Conservation (phyloP, 345 rosid species). For the Ceriops decandra region DNA sequence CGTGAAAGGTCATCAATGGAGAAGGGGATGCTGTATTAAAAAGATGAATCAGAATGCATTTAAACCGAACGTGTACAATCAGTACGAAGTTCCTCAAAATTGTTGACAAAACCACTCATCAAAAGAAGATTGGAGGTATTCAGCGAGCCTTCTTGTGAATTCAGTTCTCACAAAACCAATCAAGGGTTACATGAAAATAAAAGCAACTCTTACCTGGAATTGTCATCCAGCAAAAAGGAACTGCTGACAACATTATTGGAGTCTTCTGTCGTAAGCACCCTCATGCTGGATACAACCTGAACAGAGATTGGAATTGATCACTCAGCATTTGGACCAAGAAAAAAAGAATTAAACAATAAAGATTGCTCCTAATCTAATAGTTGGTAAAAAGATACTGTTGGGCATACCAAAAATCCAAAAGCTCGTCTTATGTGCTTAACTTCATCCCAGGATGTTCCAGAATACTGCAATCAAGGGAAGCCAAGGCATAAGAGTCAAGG, state of each 20-base stretch:
- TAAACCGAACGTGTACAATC: neutral
- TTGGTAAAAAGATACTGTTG: neutral
- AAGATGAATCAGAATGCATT: constrained; percentile 16
- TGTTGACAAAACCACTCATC: too few relatives aligned
- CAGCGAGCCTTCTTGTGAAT: neutral
- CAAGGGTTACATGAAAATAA: neutral
- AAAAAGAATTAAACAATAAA: neutral
- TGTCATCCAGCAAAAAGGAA: constrained; percentile 94
- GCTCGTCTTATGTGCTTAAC: constrained; percentile 95
- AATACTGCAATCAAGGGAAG: constrained; percentile 52
- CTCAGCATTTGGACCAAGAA: constrained; percentile 8
- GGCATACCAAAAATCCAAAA: constrained; percentile 94
- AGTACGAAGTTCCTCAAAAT: neutral
- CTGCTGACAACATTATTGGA: constrained; percentile 75
- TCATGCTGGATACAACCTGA: constrained; percentile 98
- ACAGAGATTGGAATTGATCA: neutral
- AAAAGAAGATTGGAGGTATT: neutral
- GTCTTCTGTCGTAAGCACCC: constrained; percentile 93
- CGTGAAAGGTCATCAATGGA: constrained; percentile 83
- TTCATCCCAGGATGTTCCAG: constrained; percentile 98
- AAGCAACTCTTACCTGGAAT: constrained; percentile 61
- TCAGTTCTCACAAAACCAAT: neutral
- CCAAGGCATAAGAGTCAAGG: constrained; percentile 12
- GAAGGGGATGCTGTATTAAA: constrained; percentile 76
- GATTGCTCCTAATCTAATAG: neutral